These are phyloP conservation scores for Alternaria brassicae DNA, from an alignment of 2,329 filamentous ascomycete species.

Conservation along the genomic window DNA sequence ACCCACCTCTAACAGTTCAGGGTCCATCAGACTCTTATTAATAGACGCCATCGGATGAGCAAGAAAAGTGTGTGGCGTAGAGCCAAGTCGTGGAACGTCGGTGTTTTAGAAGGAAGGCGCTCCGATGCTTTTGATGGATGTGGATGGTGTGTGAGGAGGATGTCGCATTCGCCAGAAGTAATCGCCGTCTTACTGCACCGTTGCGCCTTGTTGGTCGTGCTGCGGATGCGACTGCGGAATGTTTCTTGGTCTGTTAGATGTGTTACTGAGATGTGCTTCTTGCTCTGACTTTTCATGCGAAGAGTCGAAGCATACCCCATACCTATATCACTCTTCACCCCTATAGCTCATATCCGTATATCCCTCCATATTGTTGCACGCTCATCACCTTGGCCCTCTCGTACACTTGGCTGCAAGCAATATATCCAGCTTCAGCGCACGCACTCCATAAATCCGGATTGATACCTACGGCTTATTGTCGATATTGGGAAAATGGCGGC, in stretches of 20 bases:
- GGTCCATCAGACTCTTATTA: conserved; percentile 9
- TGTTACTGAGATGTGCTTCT: conserved; percentile 5
- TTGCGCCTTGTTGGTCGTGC: conserved; percentile 8
- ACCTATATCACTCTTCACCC: conserved; percentile 3
- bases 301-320: neutral
- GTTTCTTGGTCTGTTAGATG: conserved; percentile 6
- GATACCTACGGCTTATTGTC: conserved; percentile 6
- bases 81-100: conserved; percentile 13
- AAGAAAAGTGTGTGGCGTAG: conserved; percentile 7
- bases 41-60: conserved; percentile 5
- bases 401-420: conserved; percentile 10
- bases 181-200: conserved; percentile 13
- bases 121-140: conserved; percentile 12
- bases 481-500: conserved; percentile 8
- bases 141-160: conserved; percentile 12
- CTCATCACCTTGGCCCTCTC: conserved; percentile 8
- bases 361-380: neutral
- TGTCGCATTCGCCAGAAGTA: conserved; percentile 8
- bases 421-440: conserved; percentile 11
- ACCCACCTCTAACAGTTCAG: neutral
- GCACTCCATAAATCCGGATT: conserved; percentile 4
- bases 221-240: conserved; percentile 11
- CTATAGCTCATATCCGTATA: conserved; percentile 1
- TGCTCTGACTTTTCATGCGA: neutral
- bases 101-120: conserved; percentile 5